A percentile compares a stretch with the other conserved stretches of the same genome.
phyloP scores from a whole-genome alignment of 768 basidiomycete species.

The Suillus tomentosus region DNA sequence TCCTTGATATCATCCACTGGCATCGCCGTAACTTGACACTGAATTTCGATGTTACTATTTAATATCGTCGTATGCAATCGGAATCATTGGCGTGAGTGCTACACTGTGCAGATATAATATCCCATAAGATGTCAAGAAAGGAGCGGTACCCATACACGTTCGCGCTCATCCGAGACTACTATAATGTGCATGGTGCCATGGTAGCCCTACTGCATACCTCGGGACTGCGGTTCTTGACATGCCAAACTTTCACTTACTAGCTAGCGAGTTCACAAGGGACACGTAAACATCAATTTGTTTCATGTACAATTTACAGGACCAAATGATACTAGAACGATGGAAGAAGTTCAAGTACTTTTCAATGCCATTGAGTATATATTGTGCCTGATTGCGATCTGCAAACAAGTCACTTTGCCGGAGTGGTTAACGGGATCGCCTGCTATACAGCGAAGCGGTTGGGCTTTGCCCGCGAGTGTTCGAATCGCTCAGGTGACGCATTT shows the following conservation, averaged over 20 bases:
- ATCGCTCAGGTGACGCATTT: conserved; percentile 60
- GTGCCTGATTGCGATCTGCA: background rate
- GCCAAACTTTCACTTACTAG: conserved; percentile 36
- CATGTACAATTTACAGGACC: no score
- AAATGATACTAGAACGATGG: no score
- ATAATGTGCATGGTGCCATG: no score
- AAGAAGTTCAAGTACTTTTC: no score
- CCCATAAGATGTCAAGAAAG: background rate
- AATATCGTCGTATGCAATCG: conserved; percentile 34
- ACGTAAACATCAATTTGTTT: background rate
- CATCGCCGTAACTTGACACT: conserved; percentile 20
- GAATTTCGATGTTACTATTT: conserved; percentile 21
- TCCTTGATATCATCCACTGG: conserved; percentile 20
- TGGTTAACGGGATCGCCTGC: conserved; percentile 90
- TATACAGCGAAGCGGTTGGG: conserved; percentile 56
- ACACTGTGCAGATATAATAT: no score
- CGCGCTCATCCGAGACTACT: conserved; percentile 17
- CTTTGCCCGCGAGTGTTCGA: conserved; percentile 66
- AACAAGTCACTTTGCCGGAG: conserved; percentile 86
- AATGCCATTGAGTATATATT: background rate
- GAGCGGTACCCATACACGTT: no score
- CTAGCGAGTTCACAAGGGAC: conserved; percentile 21
- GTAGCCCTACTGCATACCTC: conserved; percentile 29
- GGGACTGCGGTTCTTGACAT: conserved; percentile 37
- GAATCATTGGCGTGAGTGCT: conserved; percentile 30